Evolutionary conservation across 2,329 filamentous ascomycete species (phyloP).

Genomic region (Phialophora chinensis): DNA sequence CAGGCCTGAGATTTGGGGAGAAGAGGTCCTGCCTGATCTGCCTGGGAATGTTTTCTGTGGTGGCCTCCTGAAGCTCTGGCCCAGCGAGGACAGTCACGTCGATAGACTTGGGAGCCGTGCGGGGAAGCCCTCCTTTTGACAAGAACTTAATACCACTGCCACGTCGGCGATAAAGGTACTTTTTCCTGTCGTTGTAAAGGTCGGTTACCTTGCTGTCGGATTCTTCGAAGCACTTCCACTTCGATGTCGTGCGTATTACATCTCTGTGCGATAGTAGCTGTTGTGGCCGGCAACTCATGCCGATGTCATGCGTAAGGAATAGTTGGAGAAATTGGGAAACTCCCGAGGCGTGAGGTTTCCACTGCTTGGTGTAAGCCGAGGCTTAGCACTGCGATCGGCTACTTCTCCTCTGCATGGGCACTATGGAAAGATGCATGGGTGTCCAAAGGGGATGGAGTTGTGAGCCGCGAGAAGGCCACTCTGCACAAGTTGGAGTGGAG

Average conservation of each 20-base stretch:
- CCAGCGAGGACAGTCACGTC: no score
- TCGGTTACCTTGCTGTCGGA: background rate
- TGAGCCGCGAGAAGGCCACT: background rate
- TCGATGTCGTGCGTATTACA: background rate
- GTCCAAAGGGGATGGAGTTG: no score
- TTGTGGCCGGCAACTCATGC: background rate
- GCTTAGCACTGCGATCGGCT: background rate
- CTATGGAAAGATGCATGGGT: no score
- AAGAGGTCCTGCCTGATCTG: background rate
- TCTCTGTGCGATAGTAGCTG: background rate
- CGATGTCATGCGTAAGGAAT: background rate
- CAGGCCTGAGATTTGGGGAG: background rate
- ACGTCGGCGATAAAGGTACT: no score
- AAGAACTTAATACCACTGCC: no score
- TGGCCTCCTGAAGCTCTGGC: background rate
- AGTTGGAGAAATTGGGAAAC: conserved; percentile 26
- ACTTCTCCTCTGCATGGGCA: no score
- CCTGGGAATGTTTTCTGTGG: background rate
- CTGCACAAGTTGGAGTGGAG: background rate
- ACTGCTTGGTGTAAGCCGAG: conserved; percentile 10
- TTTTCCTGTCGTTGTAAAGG: background rate
- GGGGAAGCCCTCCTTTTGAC: no score
- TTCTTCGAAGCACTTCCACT: background rate
- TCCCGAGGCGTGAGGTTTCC: conserved; percentile 24
- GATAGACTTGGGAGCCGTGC: no score